These are phyloP conservation scores for Thinopyrum elongatum DNA, from an alignment of 176 grass and related monocot species.

Conservation along the genomic window DNA sequence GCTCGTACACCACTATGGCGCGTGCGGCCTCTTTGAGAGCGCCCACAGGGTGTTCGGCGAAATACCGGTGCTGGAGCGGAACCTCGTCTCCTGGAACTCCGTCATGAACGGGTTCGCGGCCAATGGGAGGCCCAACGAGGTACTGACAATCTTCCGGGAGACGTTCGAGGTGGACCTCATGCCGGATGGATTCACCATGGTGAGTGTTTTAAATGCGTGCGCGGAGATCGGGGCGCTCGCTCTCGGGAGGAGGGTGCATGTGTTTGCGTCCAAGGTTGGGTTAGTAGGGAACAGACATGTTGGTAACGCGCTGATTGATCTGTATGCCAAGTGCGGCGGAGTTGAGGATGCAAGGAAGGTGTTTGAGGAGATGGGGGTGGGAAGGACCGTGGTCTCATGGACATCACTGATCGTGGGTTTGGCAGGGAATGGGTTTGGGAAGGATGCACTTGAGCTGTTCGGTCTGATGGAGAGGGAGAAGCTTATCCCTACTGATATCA, in stretches of 20 bases:
- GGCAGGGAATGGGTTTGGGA: conserved; percentile 70
- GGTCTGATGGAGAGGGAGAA: conserved; percentile 59
- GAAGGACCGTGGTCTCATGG: conserved; percentile 62
- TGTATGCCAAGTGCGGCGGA: conserved; percentile 70
- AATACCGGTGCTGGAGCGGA: conserved; percentile 48
- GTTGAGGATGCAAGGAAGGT: conserved; percentile 50
- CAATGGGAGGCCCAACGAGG: conserved; percentile 76
- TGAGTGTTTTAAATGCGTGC: conserved; percentile 63
- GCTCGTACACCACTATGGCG: conserved; percentile 62
- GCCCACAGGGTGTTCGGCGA: conserved; percentile 74
- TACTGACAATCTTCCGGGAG: conserved; percentile 61
- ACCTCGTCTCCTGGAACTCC: conserved; percentile 81
- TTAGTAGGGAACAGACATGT: conserved; percentile 57
- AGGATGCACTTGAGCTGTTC: conserved; percentile 70
- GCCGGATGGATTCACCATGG: conserved; percentile 70
- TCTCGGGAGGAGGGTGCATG: conserved; percentile 65
- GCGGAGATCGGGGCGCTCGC: conserved; percentile 54
- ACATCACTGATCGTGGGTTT: conserved; percentile 67
- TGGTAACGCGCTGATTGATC: conserved; percentile 67
- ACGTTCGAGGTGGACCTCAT: conserved; percentile 38
- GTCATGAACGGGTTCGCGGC: conserved; percentile 66
- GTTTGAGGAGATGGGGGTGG: conserved; percentile 60
- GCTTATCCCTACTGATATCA: conserved; percentile 68
- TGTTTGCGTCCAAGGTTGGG: conserved; percentile 50
- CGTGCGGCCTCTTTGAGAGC: conserved; percentile 61